Conservation (phyloP, 1,139 yeast species). For the Citeromyces hawaiiensis region DNA sequence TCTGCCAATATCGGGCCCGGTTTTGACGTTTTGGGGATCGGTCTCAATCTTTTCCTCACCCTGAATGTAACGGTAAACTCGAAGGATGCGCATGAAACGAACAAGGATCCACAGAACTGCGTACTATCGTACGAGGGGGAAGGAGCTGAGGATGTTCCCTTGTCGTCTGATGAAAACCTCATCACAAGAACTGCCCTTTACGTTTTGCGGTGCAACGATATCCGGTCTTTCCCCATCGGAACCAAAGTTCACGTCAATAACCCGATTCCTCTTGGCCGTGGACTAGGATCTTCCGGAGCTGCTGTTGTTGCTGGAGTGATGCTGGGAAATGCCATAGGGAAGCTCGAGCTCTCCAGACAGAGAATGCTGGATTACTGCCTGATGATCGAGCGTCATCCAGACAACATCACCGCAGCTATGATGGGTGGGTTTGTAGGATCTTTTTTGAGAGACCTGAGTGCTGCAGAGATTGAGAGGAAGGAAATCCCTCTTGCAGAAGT, state of each 20-base stretch:
- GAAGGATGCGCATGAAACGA: constrained; percentile 26
- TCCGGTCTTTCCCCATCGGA: constrained; percentile 66
- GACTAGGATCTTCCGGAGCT: constrained; percentile 96
- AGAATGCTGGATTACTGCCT: constrained; percentile 88
- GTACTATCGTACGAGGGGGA: constrained; percentile 50
- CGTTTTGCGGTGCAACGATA: constrained; percentile 70
- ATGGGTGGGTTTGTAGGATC: constrained; percentile 98
- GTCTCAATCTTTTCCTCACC: constrained; percentile 61
- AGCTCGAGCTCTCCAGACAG: constrained; percentile 56
- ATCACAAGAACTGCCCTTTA: constrained; percentile 89
- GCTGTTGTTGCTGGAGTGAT: constrained; percentile 98
- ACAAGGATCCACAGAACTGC: constrained; percentile 57
- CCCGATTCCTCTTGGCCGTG: constrained; percentile 94
- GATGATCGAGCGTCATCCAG: constrained; percentile 97
- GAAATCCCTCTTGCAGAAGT: constrained; percentile 79
- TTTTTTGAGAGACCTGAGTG: constrained; percentile 66
- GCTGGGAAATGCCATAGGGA: constrained; percentile 76
- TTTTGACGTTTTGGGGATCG: constrained; percentile 90
- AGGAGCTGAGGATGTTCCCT: constrained; percentile 71
- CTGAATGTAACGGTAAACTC: constrained; percentile 56
- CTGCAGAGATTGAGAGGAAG: constrained; percentile 56
- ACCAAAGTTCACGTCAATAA: constrained; percentile 73
- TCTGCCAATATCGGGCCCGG: constrained; percentile 99
- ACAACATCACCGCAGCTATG: constrained; percentile 97
- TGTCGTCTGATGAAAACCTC: constrained; percentile 62